Evolutionary conservation across 495 filamentous ascomycete genomes (phyloP).

Genomic region (Pyrenula massariospora): DNA sequence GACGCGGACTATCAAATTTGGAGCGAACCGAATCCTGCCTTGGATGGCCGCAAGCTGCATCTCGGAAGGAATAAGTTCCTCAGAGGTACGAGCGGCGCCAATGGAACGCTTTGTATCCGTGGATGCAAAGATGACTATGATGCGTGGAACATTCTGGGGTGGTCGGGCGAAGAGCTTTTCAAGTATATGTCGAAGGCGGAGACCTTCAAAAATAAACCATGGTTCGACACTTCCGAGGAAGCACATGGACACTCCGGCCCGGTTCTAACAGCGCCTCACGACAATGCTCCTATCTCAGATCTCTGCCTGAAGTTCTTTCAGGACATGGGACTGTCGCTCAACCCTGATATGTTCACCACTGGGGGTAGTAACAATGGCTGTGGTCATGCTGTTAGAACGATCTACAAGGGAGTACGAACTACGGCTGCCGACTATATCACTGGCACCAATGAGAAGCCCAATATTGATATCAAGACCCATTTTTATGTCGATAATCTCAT

Average conservation of each 20-base stretch:
- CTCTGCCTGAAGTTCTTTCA: slow-evolving; percentile 19
- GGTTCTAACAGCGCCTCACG: slow-evolving; percentile 16
- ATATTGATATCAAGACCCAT: not conserved
- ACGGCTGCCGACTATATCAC: slow-evolving; percentile 19
- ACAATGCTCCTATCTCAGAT: slow-evolving; percentile 19
- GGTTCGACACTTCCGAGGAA: slow-evolving; percentile 10
- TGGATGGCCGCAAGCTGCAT: slow-evolving; percentile 28
- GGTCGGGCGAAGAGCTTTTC: slow-evolving; percentile 27
- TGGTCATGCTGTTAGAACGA: slow-evolving; percentile 22
- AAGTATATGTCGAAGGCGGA: slow-evolving; percentile 23
- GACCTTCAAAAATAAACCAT: too few species aligned
- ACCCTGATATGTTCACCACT: slow-evolving; percentile 21
- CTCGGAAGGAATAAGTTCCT: slow-evolving; percentile 33
- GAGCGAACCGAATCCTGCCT: slow-evolving; percentile 29
- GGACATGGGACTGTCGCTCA: slow-evolving; percentile 14
- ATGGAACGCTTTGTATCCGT: slow-evolving; percentile 37
- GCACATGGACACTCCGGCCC: slow-evolving; percentile 16
- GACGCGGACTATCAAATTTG: slow-evolving; percentile 28
- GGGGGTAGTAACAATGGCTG: slow-evolving; percentile 22
- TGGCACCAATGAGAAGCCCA: slow-evolving; percentile 4
- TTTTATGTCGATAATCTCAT: not conserved
- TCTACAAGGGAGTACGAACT: slow-evolving; percentile 18
- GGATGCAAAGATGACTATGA: slow-evolving; percentile 38
- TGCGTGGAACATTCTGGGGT: slow-evolving; percentile 32
- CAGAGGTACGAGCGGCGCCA: slow-evolving; percentile 35